Conservation (phyloP, 2,329 filamentous ascomycete species). For the Talaromyces pinophilus region DNA sequence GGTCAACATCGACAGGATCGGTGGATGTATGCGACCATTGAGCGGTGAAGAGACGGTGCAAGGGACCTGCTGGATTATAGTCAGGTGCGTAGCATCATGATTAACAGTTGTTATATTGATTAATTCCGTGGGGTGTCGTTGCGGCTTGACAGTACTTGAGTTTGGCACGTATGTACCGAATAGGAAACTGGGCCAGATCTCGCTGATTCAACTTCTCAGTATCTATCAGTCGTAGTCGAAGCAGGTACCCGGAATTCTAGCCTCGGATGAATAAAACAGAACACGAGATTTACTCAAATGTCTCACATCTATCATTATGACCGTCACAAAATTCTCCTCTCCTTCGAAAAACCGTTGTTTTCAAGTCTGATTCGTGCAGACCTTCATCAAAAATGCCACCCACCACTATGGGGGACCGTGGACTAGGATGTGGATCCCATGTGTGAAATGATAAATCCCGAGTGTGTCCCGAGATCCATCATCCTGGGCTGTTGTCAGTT, state of each 20-base stretch:
- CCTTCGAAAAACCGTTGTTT: neutral
- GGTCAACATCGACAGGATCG: conserved; percentile 1
- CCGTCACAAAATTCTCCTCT: neutral
- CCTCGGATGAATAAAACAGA: neutral
- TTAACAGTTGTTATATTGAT: neutral
- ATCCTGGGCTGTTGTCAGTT: neutral
- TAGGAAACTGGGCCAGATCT: neutral
- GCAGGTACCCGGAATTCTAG: conserved; percentile 13
- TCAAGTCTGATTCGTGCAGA: neutral
- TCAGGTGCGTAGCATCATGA: neutral
- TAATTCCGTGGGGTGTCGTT: neutral
- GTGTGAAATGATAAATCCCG: conserved; percentile 1
- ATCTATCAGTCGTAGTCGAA: neutral
- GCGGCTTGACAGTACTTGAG: neutral
- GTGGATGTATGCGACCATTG: neutral
- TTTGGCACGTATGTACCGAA: neutral
- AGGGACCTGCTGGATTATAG: neutral
- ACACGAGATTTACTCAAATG: neutral
- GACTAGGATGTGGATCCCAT: conserved; percentile 12
- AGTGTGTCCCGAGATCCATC: conserved; percentile 9
- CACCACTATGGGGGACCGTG: neutral
- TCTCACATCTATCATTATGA: neutral
- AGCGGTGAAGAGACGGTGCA: conserved; percentile 8
- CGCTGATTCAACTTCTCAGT: neutral
- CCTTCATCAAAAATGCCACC: neutral